Evolutionary conservation across 23 red algal species (phyloP).

Genomic region (Gracilaria caudata): DNA sequence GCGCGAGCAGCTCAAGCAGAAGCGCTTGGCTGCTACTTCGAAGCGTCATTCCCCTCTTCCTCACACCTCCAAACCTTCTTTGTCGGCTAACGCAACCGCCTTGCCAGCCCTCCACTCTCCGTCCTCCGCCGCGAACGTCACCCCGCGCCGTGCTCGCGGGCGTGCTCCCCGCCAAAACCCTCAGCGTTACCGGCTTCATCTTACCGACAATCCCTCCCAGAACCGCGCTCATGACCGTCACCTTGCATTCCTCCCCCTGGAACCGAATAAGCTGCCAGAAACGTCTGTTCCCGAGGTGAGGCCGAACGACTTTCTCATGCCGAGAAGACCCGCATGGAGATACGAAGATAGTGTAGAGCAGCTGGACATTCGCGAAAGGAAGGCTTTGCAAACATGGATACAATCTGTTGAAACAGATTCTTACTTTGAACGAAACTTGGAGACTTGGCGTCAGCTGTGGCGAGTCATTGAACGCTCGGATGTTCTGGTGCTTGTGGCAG

Average conservation of each 20-base stretch:
- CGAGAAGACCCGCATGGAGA: slow-evolving; percentile 60
- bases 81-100: not conserved
- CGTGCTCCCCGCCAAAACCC: slow-evolving; percentile 51
- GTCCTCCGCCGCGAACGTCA: slow-evolving; percentile 5
- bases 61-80: slow-evolving; percentile 1
- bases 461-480: slow-evolving; percentile 91
- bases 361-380: slow-evolving; percentile 62
- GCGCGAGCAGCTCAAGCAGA: slow-evolving; percentile 69
- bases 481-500: slow-evolving; percentile 85
- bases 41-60: slow-evolving; percentile 6
- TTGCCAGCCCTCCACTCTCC: slow-evolving; percentile 8
- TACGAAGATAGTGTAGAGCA: slow-evolving; percentile 54
- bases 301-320: slow-evolving; percentile 46
- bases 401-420: slow-evolving; percentile 34
- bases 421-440: slow-evolving; percentile 93
- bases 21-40: slow-evolving; percentile 50
- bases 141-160: slow-evolving; percentile 42
- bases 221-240: slow-evolving; percentile 25
- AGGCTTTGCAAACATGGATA: slow-evolving; percentile 43
- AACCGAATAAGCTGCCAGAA: slow-evolving; percentile 3
- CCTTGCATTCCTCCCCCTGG: slow-evolving; percentile 33
- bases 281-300: slow-evolving; percentile 51
- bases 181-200: slow-evolving; percentile 55
- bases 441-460: slow-evolving; percentile 99
- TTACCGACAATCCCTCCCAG: slow-evolving; percentile 14